A percentile compares a stretch with the other conserved stretches of the same genome.
These are phyloP conservation scores for Neonectria hederae DNA, from an alignment of 2,329 filamentous ascomycete species.

Conservation along the genomic window DNA sequence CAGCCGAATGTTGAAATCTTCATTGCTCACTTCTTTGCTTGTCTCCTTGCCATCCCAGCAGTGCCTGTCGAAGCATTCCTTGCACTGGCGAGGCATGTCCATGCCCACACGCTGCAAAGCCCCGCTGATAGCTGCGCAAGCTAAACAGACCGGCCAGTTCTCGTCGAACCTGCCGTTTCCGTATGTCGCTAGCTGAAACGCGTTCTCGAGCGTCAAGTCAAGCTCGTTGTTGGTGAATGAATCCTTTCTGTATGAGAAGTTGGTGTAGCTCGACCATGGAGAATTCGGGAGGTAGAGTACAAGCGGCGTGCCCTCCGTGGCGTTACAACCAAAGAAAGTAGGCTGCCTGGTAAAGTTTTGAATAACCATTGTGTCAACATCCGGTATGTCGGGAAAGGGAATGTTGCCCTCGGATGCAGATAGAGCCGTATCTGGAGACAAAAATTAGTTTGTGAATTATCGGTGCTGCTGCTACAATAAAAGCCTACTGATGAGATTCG, in stretches of 20 bases:
- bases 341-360: background rate
- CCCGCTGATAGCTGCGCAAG: constrained; percentile 79
- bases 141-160: constrained; percentile 80
- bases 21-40: background rate
- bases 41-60: background rate
- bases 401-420: background rate
- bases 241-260: constrained; percentile 37
- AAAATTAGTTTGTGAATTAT: background rate
- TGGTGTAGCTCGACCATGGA: constrained; percentile 42
- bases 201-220: constrained; percentile 62
- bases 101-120: constrained; percentile 59
- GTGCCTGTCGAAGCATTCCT: constrained; percentile 36
- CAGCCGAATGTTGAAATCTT: constrained; percentile 29
- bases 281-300: constrained; percentile 45
- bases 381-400: background rate
- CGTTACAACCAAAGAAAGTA: background rate
- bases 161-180: constrained; percentile 77
- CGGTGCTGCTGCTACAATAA: background rate
- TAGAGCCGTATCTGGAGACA: background rate
- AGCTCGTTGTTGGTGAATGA: constrained; percentile 40
- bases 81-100: constrained; percentile 35
- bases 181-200: constrained; percentile 80
- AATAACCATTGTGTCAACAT: background rate
- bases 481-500: constrained; percentile 31
- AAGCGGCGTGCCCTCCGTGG: constrained; percentile 30